Evolutionary conservation across 2,329 filamentous ascomycete species (phyloP).

Genomic region (Leptosphaerulina australis): DNA sequence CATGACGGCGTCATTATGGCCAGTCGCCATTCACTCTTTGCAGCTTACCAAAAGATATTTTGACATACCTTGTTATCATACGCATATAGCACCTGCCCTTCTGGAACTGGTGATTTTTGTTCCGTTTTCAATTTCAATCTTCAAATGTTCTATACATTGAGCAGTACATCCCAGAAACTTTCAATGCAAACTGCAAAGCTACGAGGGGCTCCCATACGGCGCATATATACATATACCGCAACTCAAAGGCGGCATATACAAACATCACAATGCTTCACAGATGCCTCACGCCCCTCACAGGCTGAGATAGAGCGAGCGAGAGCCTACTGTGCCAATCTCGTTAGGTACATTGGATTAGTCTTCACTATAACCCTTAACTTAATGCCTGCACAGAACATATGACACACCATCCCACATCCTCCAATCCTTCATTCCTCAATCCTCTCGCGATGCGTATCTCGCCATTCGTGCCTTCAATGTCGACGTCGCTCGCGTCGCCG

Average conservation of each 20-base stretch:
- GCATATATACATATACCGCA: conserved; percentile 15
- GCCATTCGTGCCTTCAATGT: conserved; percentile 92
- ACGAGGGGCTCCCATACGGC: conserved; percentile 26
- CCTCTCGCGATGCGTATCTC: conserved; percentile 81
- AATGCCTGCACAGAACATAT: conserved; percentile 66
- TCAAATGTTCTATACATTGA: background rate
- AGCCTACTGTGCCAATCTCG: conserved; percentile 64
- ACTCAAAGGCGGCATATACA: conserved; percentile 30
- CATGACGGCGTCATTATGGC: conserved; percentile 39
- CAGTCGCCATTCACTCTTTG: conserved; percentile 21
- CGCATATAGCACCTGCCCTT: background rate
- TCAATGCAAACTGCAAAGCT: conserved; percentile 36
- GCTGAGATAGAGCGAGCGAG: conserved; percentile 61
- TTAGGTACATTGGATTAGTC: conserved; percentile 52
- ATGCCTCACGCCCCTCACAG: conserved; percentile 38
- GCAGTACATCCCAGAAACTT: conserved; percentile 12
- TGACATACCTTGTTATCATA: background rate
- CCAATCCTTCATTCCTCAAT: conserved; percentile 78
- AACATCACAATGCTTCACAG: conserved; percentile 28
- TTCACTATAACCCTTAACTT: conserved; percentile 32
- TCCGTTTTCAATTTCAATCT: background rate
- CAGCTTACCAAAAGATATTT: conserved; percentile 7
- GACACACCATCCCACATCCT: conserved; percentile 89
- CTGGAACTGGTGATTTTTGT: background rate
- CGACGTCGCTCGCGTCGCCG: conserved; percentile 86